Evolutionary conservation across 176 grass and related monocot genomes (phyloP), one percentile per base, ranked within the genome.

Genomic region (Olyra latifolia): DNA sequence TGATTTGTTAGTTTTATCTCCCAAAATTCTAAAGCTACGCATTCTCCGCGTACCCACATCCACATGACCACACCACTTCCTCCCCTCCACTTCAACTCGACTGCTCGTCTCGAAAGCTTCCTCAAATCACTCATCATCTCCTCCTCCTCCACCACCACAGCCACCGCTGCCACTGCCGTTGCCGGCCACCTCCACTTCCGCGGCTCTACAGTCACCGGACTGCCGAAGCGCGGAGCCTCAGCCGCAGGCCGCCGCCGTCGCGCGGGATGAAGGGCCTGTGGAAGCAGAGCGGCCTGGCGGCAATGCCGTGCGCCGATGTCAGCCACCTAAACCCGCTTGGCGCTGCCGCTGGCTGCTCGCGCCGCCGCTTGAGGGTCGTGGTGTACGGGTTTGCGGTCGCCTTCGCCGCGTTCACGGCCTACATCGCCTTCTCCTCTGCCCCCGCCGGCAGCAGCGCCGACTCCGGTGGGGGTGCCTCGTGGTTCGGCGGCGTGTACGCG

Each of bases 341-440:
- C 24, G n/a, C 80, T 6, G 45, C 10, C 0, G 9, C 29, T 20
- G 75, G 76, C 0, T 74, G 85, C 75, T 61, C 78, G 0, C 43
- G 62, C 25, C 71, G 70, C 66, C 19, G 62, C 74, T 66, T 79
- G 10, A 95, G 94, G 86, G 46, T 99, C 27, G 85, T 83, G 20
- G 35, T 95, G 17, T 91, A 88, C 74, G 92, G 14, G 23, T 55
- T 93, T 16, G 75, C 83, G 24, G 22, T 74, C 44, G 84, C 96
- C 53, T 99, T 99, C 66, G 82, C 88, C 66, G 93, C 88, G 9
- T 88, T 82, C 72, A 95, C 93, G 0, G 55, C 88, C 8, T 99
- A 93, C 81, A 61, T 95, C 42, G 90, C 90, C 11, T 56, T 91
- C 78, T 77, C 66, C 30, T 8, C 72, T 8, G 9, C 83, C 7